Evolutionary conservation across 352 stramenopile genomes (phyloP), one percentile per base, ranked within the genome.

Genomic region (Pythium insidiosum): DNA sequence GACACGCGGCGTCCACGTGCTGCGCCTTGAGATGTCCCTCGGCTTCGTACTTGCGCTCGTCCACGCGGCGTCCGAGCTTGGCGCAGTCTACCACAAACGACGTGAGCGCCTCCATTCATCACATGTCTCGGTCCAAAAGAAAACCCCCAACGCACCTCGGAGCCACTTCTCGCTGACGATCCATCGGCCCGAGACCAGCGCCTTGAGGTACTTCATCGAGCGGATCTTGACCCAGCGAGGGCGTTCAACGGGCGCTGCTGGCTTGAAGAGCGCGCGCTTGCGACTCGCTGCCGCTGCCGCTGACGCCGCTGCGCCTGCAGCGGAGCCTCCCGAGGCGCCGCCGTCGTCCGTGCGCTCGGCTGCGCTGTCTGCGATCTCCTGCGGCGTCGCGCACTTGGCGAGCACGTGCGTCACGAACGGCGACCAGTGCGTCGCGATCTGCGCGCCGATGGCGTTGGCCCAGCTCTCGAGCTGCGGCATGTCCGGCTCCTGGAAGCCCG

Each of bases 151-250:
- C 43, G 20, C 33, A 84, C 75, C 75, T 69, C 73, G 54, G 19
- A 94, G 59, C 81, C 81, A 94, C 15, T 82, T 65, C 25, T 88
- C 69, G 37, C 75, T 89, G 24, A 94, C 76, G 54, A 94, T 85
- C 81, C 81, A 94, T 21, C 78, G 73, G 7, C 81, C 81, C 12
- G 60, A 72, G 24, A 80, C 66, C 6, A 94, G 65, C 38, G 73
- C 81, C 43, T 91, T 91, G 19, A 94, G 63, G 24, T 91, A 94
- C 47, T 94, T 94, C 30, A 94, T 62, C 21, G 81, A 91, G 13
- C 81, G 69, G 34, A 86, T 87, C 53, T 86, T 88, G 19, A 88
- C 81, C 78, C 79, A 94, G n/a, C n/a, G n/a, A n/a, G n/a, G n/a
- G n/a, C n/a, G n/a, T n/a, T n/a, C n/a, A n/a, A n/a, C n/a, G n/a